Evolutionary conservation across 1,284 basidiomycete species (phyloP).

Genomic region (Crepidotus sp.): DNA sequence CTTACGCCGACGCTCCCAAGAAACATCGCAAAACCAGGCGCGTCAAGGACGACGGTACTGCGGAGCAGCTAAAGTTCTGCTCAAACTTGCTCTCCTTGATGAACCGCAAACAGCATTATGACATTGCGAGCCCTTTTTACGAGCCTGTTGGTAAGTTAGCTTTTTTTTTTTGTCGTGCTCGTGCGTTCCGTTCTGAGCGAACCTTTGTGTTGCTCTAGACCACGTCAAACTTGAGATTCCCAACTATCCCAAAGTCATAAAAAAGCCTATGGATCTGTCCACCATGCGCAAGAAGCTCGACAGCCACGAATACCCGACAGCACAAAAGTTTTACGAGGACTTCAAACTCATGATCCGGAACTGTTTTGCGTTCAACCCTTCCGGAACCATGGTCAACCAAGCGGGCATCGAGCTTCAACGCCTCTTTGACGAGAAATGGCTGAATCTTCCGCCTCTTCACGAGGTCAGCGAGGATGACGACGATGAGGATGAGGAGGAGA

Average conservation of each 20-base stretch:
- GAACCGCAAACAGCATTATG: constrained; percentile 70
- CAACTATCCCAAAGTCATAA: constrained; percentile 80
- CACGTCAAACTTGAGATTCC: constrained; percentile 77
- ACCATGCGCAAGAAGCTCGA: constrained; percentile 84
- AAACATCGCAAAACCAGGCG: constrained; percentile 56
- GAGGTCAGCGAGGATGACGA: constrained; percentile 37
- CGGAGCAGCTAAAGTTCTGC: constrained; percentile 83
- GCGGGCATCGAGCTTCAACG: constrained; percentile 76
- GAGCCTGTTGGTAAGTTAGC: constrained; percentile 74
- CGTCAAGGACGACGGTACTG: constrained; percentile 59
- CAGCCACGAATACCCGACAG: constrained; percentile 63
- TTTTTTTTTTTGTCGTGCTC: constrained; percentile 24
- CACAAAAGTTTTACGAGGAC: constrained; percentile 79
- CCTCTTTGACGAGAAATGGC: constrained; percentile 90
- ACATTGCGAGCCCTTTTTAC: constrained; percentile 80
- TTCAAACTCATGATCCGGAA: constrained; percentile 93
- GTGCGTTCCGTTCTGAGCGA: constrained; percentile 9
- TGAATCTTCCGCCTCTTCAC: constrained; percentile 60
- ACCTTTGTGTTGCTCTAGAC: constrained; percentile 36
- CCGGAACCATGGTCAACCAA: constrained; percentile 78
- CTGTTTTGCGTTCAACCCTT: constrained; percentile 88
- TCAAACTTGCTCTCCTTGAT: constrained; percentile 71
- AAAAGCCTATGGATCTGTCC: constrained; percentile 91
- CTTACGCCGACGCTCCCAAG: constrained; percentile 71
- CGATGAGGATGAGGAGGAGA: constrained; percentile 38